Conservation (phyloP, 192 early-diverging fungal species). For the Thoreauomyces humboldtii region DNA sequence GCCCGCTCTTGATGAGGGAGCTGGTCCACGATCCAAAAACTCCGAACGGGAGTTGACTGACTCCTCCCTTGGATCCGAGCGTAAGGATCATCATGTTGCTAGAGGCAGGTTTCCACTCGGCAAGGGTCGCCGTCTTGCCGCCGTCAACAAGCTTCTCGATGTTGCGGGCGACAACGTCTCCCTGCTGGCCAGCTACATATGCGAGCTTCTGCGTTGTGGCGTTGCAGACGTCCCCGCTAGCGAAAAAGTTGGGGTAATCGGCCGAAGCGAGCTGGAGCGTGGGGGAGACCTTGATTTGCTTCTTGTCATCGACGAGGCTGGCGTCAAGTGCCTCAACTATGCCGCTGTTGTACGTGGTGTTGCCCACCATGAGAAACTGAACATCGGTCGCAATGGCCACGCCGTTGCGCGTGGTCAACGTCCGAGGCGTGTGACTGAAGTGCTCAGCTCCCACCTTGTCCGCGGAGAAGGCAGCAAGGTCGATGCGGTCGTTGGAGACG, state of each 20-base stretch:
- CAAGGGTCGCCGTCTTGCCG: background rate
- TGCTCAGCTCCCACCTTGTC: constrained; percentile 35
- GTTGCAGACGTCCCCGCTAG: constrained; percentile 67
- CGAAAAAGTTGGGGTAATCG: constrained; percentile 64
- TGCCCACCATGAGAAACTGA: constrained; percentile 70
- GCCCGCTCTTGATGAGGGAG: background rate
- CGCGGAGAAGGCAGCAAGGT: background rate
- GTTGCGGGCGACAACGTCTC: constrained; percentile 23
- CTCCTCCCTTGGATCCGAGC: constrained; percentile 33
- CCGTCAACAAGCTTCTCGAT: constrained; percentile 25
- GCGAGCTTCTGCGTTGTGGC: constrained; percentile 36
- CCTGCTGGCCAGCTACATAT: constrained; percentile 16
- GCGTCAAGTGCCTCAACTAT: constrained; percentile 53
- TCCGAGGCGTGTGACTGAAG: constrained; percentile 15
- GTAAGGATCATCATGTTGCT: constrained; percentile 11
- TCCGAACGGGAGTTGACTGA: constrained; percentile 25
- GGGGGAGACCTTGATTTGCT: constrained; percentile 61
- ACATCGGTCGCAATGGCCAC: constrained; percentile 53
- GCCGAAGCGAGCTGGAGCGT: constrained; percentile 68
- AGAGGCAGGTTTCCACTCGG: background rate
- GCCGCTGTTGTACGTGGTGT: constrained; percentile 65
- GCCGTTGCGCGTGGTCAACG: constrained; percentile 47
- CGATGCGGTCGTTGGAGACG: constrained; percentile 41
- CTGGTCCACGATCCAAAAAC: background rate
- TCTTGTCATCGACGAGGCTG: constrained; percentile 51